Percentiles rank a stretch among this genome's conserved stretches.
Conservation (phyloP, 2,329 filamentous ascomycete species). For the Fusarium piperis region DNA sequence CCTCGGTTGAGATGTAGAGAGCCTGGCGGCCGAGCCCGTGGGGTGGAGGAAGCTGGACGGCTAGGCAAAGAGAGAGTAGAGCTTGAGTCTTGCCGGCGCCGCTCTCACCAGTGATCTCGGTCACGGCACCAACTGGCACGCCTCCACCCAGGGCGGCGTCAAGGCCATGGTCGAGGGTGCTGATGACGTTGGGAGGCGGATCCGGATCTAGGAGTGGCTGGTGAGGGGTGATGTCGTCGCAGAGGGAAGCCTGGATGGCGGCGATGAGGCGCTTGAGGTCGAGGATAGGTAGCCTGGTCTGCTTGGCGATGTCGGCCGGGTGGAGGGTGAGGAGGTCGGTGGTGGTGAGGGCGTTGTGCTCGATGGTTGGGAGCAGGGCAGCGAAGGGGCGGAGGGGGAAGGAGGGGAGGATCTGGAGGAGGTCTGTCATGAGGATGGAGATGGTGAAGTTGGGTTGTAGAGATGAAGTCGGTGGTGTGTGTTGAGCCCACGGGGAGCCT, state of each 20-base stretch:
- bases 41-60: conserved; percentile 82
- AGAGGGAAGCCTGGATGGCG: conserved; percentile 73
- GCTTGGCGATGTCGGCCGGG: conserved; percentile 82
- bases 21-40: conserved; percentile 77
- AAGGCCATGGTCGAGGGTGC: conserved; percentile 79
- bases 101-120: conserved; percentile 92
- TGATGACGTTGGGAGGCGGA: conserved; percentile 62
- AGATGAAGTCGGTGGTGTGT: conserved; percentile 15
- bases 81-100: conserved; percentile 96
- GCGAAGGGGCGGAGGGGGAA: conserved; percentile 78
- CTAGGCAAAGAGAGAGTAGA: conserved; percentile 83
- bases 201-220: conserved; percentile 34
- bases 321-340: conserved; percentile 89
- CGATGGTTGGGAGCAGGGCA: conserved; percentile 81
- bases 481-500: background rate
- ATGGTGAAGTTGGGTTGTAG: background rate
- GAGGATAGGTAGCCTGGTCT: conserved; percentile 81
- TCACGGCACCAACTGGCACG: conserved; percentile 81
- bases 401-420: conserved; percentile 81
- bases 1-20: conserved; percentile 94
- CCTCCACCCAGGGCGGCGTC: conserved; percentile 80
- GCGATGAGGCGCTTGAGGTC: conserved; percentile 80
- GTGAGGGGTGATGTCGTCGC: conserved; percentile 62
- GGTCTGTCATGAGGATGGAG: conserved; percentile 77
- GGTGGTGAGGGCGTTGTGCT: conserved; percentile 79